A percentile compares a stretch with the other conserved stretches of the same genome.
phyloP scores from a whole-genome alignment of 441 rosid species.

The Syzygium syzygioides region DNA sequence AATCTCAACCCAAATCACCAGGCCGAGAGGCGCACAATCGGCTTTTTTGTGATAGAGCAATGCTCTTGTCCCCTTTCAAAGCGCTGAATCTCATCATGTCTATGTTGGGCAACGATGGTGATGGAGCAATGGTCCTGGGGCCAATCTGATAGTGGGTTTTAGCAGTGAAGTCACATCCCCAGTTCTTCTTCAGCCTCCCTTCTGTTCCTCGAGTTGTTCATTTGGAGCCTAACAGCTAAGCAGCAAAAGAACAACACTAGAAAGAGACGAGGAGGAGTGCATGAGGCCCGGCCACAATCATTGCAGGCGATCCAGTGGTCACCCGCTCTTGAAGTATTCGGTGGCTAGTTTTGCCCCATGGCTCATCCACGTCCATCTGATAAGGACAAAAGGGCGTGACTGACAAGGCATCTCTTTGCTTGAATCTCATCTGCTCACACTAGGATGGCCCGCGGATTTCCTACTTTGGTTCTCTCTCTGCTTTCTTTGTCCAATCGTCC shows the following conservation, averaged over 20 bases:
- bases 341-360: neutral
- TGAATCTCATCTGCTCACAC: neutral
- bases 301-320: neutral
- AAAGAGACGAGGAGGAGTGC: neutral
- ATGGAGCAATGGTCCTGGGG: neutral
- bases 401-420: neutral
- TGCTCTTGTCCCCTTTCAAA: neutral
- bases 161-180: neutral
- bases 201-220: neutral
- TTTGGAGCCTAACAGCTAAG: neutral
- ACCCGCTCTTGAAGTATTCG: neutral
- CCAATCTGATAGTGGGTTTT: neutral
- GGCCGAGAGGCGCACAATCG: neutral
- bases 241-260: neutral
- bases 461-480: neutral
- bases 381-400: neutral
- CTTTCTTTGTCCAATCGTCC: neutral
- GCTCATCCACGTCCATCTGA: neutral
- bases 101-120: no score
- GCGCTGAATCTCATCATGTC: neutral
- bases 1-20: neutral
- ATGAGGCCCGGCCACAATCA: neutral
- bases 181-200: neutral
- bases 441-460: neutral
- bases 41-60: neutral